Percentiles rank a stretch among this genome's conserved stretches.
These are phyloP conservation scores for Desmodesmus armatus DNA, from an alignment of 139 green algal species.

Conservation along the genomic window DNA sequence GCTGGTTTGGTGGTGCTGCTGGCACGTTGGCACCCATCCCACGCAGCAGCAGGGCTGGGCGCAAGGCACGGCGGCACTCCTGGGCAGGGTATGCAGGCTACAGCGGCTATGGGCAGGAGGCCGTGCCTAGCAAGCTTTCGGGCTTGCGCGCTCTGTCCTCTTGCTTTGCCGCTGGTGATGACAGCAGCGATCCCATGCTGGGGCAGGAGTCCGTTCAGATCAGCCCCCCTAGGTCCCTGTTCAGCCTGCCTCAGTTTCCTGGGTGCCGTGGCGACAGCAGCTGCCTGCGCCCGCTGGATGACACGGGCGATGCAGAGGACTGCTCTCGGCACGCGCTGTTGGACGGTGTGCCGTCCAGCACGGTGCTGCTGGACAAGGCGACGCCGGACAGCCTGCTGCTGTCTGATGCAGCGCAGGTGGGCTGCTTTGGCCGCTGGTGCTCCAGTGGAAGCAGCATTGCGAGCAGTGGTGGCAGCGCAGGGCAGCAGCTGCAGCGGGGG, in stretches of 20 bases:
- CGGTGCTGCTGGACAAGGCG: too few relatives aligned
- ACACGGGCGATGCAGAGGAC: background rate
- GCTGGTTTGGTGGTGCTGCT: background rate
- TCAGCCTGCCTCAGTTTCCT: background rate
- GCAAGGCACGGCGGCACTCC: background rate
- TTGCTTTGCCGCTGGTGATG: background rate
- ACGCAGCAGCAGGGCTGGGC: background rate
- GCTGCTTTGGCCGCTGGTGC: too few relatives aligned
- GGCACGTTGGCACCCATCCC: too few relatives aligned
- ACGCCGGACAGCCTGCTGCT: too few relatives aligned
- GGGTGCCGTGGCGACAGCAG: slow-evolving; percentile 16
- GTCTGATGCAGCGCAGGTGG: too few relatives aligned
- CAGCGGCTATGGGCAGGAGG: too few relatives aligned
- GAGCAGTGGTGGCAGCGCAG: too few relatives aligned
- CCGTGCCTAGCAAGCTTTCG: too few relatives aligned
- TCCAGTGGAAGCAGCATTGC: too few relatives aligned
- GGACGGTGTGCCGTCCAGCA: too few relatives aligned
- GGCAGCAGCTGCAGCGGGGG: background rate
- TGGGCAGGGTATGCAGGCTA: slow-evolving; percentile 34
- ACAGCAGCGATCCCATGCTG: background rate
- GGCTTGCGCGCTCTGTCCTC: too few relatives aligned
- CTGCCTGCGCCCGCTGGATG: slow-evolving; percentile 14
- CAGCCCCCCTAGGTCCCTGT: background rate
- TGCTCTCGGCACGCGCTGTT: too few relatives aligned
- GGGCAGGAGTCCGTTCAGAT: background rate